These are phyloP conservation scores for Populus tremula DNA, from an alignment of 345 rosid genomes.

Conservation along the genomic window DNA sequence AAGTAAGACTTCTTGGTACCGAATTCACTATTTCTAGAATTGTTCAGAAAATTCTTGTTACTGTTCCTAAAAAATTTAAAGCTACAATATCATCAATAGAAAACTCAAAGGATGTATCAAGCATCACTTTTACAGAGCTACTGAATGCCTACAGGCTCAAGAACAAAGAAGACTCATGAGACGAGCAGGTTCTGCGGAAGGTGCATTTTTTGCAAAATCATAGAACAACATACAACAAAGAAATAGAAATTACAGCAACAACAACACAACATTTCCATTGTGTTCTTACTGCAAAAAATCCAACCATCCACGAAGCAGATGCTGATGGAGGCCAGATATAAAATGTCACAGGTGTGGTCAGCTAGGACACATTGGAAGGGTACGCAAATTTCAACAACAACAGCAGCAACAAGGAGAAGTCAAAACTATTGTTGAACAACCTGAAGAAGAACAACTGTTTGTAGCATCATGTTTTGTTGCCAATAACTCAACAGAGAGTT, in stretches of 20 bases:
- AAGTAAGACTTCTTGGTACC: background rate
- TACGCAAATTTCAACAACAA: no score
- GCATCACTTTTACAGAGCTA: background rate
- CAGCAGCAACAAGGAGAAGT: background rate
- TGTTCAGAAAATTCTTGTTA: background rate
- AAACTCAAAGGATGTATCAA: no score
- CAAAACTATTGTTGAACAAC: background rate
- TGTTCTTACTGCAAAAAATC: background rate
- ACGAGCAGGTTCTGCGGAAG: background rate
- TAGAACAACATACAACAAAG: background rate
- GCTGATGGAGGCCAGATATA: no score
- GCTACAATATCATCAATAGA: no score
- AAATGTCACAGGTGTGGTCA: no score
- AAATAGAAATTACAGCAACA: background rate
- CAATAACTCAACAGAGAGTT: no score
- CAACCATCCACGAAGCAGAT: background rate
- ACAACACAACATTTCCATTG: background rate
- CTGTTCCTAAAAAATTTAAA: no score
- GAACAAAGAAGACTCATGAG: background rate
- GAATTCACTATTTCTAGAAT: background rate
- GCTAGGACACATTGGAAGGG: no score
- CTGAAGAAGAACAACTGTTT: no score
- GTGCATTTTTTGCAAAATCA: background rate
- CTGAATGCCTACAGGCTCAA: background rate
- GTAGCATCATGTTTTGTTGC: no score